These are phyloP conservation scores for Mytilinidion resinicola DNA, from an alignment of 495 filamentous ascomycete genomes.

Conservation along the genomic window DNA sequence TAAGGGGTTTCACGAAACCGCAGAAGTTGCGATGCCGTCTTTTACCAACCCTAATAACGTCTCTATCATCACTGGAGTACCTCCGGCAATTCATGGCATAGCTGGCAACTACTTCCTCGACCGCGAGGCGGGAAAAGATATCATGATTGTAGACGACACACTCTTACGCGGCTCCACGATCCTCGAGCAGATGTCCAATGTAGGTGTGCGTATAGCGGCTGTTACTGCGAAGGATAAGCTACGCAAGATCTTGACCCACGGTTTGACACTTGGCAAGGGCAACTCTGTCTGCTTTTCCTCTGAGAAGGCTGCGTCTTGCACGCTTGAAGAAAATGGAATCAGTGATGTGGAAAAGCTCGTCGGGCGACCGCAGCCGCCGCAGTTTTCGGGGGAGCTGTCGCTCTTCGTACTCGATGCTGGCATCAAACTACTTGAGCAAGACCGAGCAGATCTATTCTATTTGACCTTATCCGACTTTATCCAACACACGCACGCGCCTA, in stretches of 20 bases:
- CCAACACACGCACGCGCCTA: conserved; percentile 38
- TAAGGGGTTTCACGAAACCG: conserved; percentile 33
- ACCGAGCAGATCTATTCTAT: conserved; percentile 36
- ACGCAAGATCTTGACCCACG: conserved; percentile 33
- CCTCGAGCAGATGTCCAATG: conserved; percentile 33
- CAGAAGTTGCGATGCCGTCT: conserved; percentile 37
- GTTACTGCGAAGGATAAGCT: conserved; percentile 41
- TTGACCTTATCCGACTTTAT: conserved; percentile 40
- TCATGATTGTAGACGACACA: conserved; percentile 36
- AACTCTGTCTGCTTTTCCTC: conserved; percentile 36
- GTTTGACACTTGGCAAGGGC: conserved; percentile 23
- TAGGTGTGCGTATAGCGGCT: conserved; percentile 37
- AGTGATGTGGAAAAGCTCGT: conserved; percentile 19
- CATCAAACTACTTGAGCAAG: conserved; percentile 35
- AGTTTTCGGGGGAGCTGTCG: conserved; percentile 37
- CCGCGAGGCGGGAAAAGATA: conserved; percentile 31
- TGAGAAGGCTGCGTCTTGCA: conserved; percentile 22
- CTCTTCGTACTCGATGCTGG: conserved; percentile 40
- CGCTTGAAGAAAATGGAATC: neutral
- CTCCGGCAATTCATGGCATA: conserved; percentile 34
- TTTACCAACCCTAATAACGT: conserved; percentile 28
- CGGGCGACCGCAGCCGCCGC: conserved; percentile 32
- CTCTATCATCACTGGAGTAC: conserved; percentile 4
- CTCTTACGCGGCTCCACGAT: conserved; percentile 34
- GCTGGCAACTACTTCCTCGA: conserved; percentile 39